phyloP scores from a whole-genome alignment of 1,284 basidiomycete genomes.

The Inonotus obliquus region DNA sequence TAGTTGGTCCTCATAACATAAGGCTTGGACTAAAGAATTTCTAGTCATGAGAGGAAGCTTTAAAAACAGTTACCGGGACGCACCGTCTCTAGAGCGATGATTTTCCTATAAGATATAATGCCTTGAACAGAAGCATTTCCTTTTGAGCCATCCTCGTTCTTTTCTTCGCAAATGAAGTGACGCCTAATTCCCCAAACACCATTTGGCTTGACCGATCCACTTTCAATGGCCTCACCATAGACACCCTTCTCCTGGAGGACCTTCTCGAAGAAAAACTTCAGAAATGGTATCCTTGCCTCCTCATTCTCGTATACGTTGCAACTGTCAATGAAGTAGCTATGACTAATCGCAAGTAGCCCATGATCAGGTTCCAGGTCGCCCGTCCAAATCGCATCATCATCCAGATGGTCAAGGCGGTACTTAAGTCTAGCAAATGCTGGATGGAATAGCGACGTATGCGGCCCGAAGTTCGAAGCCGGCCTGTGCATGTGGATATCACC shows the following conservation, averaged over 20 bases:
- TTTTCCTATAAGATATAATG: neutral
- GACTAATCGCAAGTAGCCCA: neutral
- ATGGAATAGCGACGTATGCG: neutral
- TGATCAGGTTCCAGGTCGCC: neutral
- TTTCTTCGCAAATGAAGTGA: neutral
- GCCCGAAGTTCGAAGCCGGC: neutral
- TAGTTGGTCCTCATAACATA: neutral
- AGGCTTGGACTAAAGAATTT: neutral
- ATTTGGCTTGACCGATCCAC: neutral
- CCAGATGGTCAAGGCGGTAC: neutral
- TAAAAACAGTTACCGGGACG: neutral
- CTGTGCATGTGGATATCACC: neutral
- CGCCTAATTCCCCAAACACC: neutral
- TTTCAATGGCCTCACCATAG: neutral
- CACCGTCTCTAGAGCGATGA: neutral
- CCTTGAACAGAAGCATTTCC: neutral
- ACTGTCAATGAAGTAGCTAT: neutral
- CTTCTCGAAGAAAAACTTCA: neutral
- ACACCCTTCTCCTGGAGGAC: neutral
- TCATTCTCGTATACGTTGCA: neutral
- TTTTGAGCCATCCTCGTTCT: neutral
- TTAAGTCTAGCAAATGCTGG: neutral
- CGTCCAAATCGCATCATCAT: neutral
- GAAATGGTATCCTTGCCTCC: neutral
- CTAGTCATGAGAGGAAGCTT: neutral